Evolutionary conservation across 208 protist species (phyloP), one percentile per base, ranked within the genome.

Genomic region (Leishmania amazonensis): DNA sequence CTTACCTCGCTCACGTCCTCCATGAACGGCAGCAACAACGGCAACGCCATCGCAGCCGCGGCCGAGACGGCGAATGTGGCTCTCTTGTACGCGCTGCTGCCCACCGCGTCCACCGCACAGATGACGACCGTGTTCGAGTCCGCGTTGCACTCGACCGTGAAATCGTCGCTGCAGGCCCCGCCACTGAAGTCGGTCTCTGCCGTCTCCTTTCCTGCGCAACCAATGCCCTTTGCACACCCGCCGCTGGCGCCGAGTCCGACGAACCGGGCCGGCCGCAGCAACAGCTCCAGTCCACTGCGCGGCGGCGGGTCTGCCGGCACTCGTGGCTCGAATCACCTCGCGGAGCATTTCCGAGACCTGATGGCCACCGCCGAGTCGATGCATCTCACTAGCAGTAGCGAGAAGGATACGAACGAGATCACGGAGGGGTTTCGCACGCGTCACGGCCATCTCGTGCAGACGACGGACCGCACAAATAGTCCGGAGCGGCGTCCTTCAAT

Each of bases 1-100:
- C 35, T 70, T 8, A 54, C 1, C 31, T 76, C 38, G 0, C 67
- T 24, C 49, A 78, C 6, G 15, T 62, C 35, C 24, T 60, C 24
- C 4, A 4, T 11, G 19, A 31, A 57, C 19, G 13, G 73, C 57
- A 35, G 60, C 9, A 54, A 15, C 78, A 54, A 8, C 15, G 64
- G 31, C 64, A 75, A 24, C 19, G 78, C 78, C 28, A 71, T 51
- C 2, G 67, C 45, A 13, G 74, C 75, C 2, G 83, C 83, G 51
- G 57, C 79, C n/a, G 83, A 91, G 47, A 74, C 84, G 35, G 85
- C 83, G 5, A 80, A 90, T 53, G 78, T 90, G 17, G 91, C 91
- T 3, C 83, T 96, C 5, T 74, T 93, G 19, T 95, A 90, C 68
- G 93, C 93, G 15, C 83, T 89, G 17, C 85, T 96, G 24, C 90